Conservation (phyloP, 768 basidiomycete species). For the Trametes gibbosa region DNA sequence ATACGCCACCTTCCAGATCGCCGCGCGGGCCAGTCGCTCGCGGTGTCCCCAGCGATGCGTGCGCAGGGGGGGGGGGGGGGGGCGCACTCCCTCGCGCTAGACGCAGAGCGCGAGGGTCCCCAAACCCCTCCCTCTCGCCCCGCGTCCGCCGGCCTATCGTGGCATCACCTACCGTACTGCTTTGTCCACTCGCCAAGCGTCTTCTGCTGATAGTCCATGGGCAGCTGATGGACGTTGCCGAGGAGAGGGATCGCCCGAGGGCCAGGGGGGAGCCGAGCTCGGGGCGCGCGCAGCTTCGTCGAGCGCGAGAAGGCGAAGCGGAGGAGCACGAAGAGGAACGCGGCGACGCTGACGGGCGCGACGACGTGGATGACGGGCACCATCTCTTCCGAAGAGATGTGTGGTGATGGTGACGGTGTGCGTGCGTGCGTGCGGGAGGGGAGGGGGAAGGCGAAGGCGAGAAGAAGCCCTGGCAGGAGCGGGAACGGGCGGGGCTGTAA, state of each 20-base stretch:
- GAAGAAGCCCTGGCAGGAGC: not conserved
- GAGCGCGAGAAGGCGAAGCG: slow-evolving; percentile 5
- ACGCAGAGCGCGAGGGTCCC: no score
- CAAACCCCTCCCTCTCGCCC: no score
- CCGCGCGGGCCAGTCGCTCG: no score
- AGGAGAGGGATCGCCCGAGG: slow-evolving; percentile 30
- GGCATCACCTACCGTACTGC: slow-evolving; percentile 32
- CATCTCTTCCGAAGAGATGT: not conserved
- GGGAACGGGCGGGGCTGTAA: not conserved
- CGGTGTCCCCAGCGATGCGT: no score
- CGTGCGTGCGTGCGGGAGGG: not conserved
- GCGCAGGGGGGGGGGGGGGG: no score
- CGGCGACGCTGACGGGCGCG: slow-evolving; percentile 10
- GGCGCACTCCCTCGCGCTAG: no score
- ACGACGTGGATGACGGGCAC: slow-evolving; percentile 4
- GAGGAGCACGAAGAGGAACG: slow-evolving; percentile 17
- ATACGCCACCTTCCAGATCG: not conserved
- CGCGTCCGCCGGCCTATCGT: no score
- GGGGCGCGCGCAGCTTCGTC: slow-evolving; percentile 1
- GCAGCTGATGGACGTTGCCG: slow-evolving; percentile 32
- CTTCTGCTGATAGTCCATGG: slow-evolving; percentile 23
- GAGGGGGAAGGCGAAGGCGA: not conserved
- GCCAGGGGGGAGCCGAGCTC: slow-evolving; percentile 28
- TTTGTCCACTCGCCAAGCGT: slow-evolving; percentile 29
- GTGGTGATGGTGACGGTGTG: not conserved